These are phyloP conservation scores for Fusarium pseudocircinatum DNA, from an alignment of 2,329 filamentous ascomycete genomes.

Conservation along the genomic window DNA sequence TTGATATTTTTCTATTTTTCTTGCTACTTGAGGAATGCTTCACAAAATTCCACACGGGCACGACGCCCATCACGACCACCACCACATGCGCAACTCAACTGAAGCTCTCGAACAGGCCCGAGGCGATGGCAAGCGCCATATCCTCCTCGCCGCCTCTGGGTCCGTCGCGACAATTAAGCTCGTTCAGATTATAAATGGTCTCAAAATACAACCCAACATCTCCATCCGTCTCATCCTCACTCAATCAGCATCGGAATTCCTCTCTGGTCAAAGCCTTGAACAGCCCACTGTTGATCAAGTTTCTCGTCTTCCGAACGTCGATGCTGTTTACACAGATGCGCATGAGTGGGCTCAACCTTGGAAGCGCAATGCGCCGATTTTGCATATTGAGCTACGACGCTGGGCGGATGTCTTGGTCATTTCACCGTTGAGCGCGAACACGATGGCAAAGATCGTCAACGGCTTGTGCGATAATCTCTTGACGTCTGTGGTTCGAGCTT, in stretches of 20 bases:
- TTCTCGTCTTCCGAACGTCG: slow-evolving; percentile 72
- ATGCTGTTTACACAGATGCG: slow-evolving; percentile 82
- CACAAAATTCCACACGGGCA: slow-evolving; percentile 34
- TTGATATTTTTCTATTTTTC: too few relatives aligned
- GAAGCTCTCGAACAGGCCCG: slow-evolving; percentile 47
- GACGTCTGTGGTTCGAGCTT: slow-evolving; percentile 80
- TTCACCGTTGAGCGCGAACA: slow-evolving; percentile 85
- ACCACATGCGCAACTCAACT: slow-evolving; percentile 41
- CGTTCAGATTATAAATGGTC: slow-evolving; percentile 69
- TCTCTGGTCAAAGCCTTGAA: slow-evolving; percentile 78
- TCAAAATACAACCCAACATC: slow-evolving; percentile 64
- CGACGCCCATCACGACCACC: slow-evolving; percentile 37
- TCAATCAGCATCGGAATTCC: slow-evolving; percentile 76
- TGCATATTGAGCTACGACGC: slow-evolving; percentile 88
- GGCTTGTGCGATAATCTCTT: slow-evolving; percentile 84
- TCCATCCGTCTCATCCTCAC: slow-evolving; percentile 90
- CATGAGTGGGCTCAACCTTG: slow-evolving; percentile 86
- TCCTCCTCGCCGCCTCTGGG: slow-evolving; percentile 55
- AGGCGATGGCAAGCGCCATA: slow-evolving; percentile 53
- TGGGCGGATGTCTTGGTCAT: slow-evolving; percentile 83
- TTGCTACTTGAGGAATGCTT: slow-evolving; percentile 1
- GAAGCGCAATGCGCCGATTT: slow-evolving; percentile 79
- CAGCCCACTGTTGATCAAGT: slow-evolving; percentile 76
- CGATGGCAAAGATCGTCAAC: slow-evolving; percentile 81
- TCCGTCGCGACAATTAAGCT: slow-evolving; percentile 91